Evolutionary conservation across 139 green algal species (phyloP), one percentile per base, ranked within the genome.

Genomic region (Microglena sp.): DNA sequence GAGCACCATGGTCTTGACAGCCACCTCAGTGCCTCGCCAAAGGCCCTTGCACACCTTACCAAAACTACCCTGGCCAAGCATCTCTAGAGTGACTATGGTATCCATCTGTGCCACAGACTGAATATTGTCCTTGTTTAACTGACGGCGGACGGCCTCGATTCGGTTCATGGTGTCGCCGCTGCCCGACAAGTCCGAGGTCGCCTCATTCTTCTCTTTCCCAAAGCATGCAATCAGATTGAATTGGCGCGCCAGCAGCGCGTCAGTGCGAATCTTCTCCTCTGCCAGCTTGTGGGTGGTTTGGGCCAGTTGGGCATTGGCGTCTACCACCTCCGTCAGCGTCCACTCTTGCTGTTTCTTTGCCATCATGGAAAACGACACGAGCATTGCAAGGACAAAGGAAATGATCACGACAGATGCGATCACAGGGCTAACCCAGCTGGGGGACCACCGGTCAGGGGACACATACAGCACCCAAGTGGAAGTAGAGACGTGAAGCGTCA

Each of bases 221-320:
- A 75, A 75, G 75, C 75, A 82, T 45, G n/a, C 27, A 29, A 82
- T 45, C 62, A 82, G 70, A 55, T 81, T 75, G 69, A 77, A 82
- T 67, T 82, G 75, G 27, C 75, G 55, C n/a, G 77, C 67, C 33
- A 82, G 61, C 66, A 82, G 45, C 24, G 70, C 75, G 55, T 82
- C 75, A 35, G 77, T 75, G n/a, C 75, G 75, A 64, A 69, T 40
- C 69, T 81, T 71, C 43, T 55, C 44, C 18, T 33, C n/a, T 21
- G 77, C 63, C 6, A 82, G 67, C 43, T 73, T 55, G 1, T 28
- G 45, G 7, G 75, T 82, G 2, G 75, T 82, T 44, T 75, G 53
- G 1, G 60, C 75, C 28, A 82, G 75, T 35, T 70, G 45, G 2
- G n/a, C 33, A 30, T 82, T 77, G 15, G 45, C 53, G 1, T 62